These are phyloP conservation scores for Dinochytrium kinnereticum DNA, from an alignment of 371 early-diverging fungal genomes.

Conservation along the genomic window DNA sequence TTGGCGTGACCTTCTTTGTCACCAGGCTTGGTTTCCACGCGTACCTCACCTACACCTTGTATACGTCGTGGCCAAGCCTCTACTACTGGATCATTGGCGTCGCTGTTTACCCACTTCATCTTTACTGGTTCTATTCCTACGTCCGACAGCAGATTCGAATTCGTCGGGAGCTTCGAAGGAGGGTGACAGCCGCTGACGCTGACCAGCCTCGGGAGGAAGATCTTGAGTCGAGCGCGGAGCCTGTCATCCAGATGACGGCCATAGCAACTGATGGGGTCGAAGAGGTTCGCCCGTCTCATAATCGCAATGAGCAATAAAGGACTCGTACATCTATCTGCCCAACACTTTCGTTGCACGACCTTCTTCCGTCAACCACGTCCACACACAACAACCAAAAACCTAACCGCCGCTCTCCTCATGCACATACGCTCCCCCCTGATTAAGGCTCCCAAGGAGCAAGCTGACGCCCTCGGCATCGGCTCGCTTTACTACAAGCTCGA, in stretches of 20 bases:
- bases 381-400: too few species aligned
- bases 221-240: neutral
- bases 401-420: too few species aligned
- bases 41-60: conserved; percentile 15
- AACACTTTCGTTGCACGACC: too few species aligned
- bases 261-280: neutral
- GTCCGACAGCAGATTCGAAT: conserved; percentile 17
- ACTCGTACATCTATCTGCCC: too few species aligned
- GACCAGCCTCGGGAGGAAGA: neutral
- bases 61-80: conserved; percentile 1
- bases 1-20: conserved; percentile 49
- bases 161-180: neutral
- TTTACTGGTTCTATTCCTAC: conserved; percentile 8
- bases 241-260: neutral
- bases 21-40: conserved; percentile 51
- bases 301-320: too few species aligned
- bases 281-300: too few species aligned
- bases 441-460: conserved; percentile 2
- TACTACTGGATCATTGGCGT: conserved; percentile 12
- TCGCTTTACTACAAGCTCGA: conserved; percentile 36
- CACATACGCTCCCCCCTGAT: conserved; percentile 23
- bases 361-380: too few species aligned
- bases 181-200: neutral
- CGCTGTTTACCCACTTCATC: conserved; percentile 15
- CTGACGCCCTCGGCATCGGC: conserved; percentile 15